Evolutionary conservation across 495 filamentous ascomycete genomes (phyloP).

Genomic region (Lophiotrema nucula): DNA sequence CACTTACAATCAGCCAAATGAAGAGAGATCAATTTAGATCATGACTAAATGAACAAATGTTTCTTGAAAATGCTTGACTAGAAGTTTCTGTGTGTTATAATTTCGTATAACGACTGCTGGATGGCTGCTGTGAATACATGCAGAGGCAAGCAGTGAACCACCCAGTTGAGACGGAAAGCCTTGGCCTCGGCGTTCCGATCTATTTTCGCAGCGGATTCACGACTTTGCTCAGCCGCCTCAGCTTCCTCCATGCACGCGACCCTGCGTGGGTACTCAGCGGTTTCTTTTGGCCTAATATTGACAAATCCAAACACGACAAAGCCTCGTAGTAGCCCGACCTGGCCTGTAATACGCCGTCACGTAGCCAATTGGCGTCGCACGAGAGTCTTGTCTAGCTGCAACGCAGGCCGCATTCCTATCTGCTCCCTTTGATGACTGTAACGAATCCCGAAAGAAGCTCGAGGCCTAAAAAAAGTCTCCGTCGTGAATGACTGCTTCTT

Average conservation of each 20-base stretch:
- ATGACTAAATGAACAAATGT: no score
- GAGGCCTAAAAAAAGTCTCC: constrained; percentile 1
- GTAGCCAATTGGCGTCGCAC: neutral
- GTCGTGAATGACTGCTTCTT: neutral
- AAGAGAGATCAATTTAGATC: no score
- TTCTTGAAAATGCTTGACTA: no score
- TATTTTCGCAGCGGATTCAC: neutral
- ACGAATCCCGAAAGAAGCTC: neutral
- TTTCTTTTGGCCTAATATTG: constrained; percentile 3
- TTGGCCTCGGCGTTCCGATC: neutral
- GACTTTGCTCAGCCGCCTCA: constrained; percentile 12
- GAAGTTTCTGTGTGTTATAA: no score
- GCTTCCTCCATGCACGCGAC: constrained; percentile 14
- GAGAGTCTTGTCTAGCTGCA: neutral
- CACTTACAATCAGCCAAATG: no score
- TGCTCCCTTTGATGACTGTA: constrained; percentile 9
- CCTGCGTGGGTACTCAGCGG: neutral
- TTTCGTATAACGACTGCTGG: no score
- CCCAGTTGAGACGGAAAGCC: no score
- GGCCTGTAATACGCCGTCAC: neutral
- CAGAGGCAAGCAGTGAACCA: no score
- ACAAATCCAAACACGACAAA: constrained; percentile 1
- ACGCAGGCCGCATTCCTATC: neutral
- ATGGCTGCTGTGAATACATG: no score
- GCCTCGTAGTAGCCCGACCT: constrained; percentile 2